Base-by-base conservation (phyloP, 1,284 basidiomycete species). In the Rhodofomes roseus region DNA sequence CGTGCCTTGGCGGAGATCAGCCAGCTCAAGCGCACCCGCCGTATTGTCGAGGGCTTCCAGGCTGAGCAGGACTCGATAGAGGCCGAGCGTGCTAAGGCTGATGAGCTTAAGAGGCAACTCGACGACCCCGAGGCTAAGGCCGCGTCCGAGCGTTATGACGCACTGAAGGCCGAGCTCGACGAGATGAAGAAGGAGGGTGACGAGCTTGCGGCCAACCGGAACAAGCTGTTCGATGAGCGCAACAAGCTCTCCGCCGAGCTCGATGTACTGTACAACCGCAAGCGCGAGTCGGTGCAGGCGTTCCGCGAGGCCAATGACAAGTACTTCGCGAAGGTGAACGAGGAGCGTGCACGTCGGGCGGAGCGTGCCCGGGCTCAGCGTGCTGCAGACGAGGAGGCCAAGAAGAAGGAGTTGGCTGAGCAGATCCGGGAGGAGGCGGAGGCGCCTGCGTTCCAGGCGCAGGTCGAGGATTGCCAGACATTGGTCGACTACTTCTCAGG, bases 391-490 rank as follows among this genome's bases (percentile, higher is more conserved):
- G 96, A 98, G 70, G 83, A 87, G 27, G 82, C 85, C 61, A 94
- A 94, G 78, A 90, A 89, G 71, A 81, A 89, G 72, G 94, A 95
- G 71, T 80, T 89, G 61, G 93, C 90, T 46, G 83, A 88, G 64
- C 87, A 87, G 50, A 72, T 99, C 60, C 88, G 93, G 59, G 97
- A 99, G 65, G 95, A 98, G 69, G 97, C 97, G 34, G 86, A 90
- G 59, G 70, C 84, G 43, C 96, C 97, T 41, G 97, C 97, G 0
- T 99, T 87, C 80, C 92, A 95, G 69, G 82, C 88, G 61, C 88
- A 98, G 75, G 96, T 99, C 68, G 95, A 99, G 77, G 97, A 99
- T 75, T 98, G 95, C 77, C 90, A 94, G 70, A 96, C 92, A 7
- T 85, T 97, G 63, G 92, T 99, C 73, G 92, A 95, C 73, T 91